Conservation (phyloP, 495 filamentous ascomycete genomes). For the Penicillium subrubescens region DNA sequence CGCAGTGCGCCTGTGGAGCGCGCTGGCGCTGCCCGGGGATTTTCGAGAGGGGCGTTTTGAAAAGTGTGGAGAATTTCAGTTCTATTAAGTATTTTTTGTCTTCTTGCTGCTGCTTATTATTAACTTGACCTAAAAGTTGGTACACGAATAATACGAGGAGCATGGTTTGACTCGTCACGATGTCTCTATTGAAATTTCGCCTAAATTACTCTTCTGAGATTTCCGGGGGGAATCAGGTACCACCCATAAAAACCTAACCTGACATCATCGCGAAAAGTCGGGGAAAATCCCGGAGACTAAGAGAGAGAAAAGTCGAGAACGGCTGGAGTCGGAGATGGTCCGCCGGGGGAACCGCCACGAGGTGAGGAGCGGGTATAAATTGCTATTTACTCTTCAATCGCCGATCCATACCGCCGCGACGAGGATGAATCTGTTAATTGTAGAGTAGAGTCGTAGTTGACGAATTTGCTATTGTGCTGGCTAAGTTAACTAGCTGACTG, state of each 20-base stretch:
- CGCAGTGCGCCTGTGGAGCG: background rate
- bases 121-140: no score
- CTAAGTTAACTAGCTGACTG: no score
- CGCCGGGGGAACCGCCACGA: background rate
- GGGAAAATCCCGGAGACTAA: conserved; percentile 8
- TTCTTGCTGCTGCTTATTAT: no score
- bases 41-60: background rate
- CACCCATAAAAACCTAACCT: background rate
- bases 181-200: background rate
- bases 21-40: background rate
- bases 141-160: no score
- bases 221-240: background rate
- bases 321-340: conserved; percentile 24
- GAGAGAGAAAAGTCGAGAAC: conserved; percentile 1
- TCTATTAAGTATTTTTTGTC: no score
- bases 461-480: no score
- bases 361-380: background rate
- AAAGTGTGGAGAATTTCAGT: conserved; percentile 1
- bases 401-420: background rate
- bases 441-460: no score
- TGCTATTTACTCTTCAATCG: background rate
- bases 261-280: conserved; percentile 10
- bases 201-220: background rate
- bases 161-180: no score
- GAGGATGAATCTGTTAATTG: background rate